These are phyloP conservation scores for Mrakia frigida DNA, from an alignment of 768 basidiomycete species.

Conservation along the genomic window DNA sequence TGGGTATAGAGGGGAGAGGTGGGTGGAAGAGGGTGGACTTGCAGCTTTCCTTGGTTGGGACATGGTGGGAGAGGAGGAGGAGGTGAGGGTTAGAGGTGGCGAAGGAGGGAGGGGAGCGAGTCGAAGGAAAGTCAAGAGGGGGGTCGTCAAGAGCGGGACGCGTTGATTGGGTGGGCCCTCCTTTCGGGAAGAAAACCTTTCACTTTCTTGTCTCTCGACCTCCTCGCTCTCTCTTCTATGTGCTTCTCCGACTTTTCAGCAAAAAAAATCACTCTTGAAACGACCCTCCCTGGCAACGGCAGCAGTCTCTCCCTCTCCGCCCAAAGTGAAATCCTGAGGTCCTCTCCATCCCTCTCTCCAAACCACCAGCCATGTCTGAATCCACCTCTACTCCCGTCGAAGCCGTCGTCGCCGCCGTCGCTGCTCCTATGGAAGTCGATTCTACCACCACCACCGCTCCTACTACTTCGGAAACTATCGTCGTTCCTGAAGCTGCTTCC, in stretches of 20 bases:
- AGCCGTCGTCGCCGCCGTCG: background rate
- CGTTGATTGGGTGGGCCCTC: background rate
- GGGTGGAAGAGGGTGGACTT: background rate
- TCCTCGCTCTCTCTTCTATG: background rate
- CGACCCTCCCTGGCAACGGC: no score
- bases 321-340: background rate
- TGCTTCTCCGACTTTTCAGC: no score
- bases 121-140: background rate
- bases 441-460: background rate
- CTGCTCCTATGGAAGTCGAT: constrained; percentile 28
- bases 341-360: background rate
- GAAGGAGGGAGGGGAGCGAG: background rate
- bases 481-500: background rate
- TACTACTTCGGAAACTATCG: background rate
- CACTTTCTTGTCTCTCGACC: background rate
- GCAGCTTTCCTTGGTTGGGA: background rate
- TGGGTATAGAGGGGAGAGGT: background rate
- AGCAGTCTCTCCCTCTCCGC: background rate
- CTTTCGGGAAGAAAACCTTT: background rate
- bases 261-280: no score
- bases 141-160: no score
- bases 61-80: background rate
- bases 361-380: constrained; percentile 6
- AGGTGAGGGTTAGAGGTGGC: background rate
- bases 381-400: constrained; percentile 4